Evolutionary conservation across 2,329 filamentous ascomycete genomes (phyloP).

Genomic region (Ascomycota sp.): DNA sequence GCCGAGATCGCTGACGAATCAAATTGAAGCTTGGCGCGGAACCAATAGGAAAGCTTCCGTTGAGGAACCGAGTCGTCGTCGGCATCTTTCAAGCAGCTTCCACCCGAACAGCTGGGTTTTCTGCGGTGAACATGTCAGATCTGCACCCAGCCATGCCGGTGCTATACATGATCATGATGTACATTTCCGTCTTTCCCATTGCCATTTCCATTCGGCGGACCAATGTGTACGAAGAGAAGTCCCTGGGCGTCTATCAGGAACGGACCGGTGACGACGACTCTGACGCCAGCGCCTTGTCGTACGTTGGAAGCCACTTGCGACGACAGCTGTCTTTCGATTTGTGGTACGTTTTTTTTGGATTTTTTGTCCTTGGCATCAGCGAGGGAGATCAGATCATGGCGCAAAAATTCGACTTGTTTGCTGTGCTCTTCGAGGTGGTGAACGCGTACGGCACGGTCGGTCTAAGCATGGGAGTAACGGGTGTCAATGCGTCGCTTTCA

Average conservation of each 20-base stretch:
- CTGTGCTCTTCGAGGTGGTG: constrained; percentile 64
- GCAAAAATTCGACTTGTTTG: constrained; percentile 45
- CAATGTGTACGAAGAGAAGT: constrained; percentile 90
- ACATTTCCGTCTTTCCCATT: constrained; percentile 91
- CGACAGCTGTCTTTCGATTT: constrained; percentile 89
- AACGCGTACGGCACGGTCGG: constrained; percentile 91
- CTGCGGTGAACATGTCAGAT: constrained; percentile 54
- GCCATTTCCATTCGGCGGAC: constrained; percentile 86
- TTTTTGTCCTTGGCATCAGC: constrained; percentile 80
- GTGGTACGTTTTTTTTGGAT: constrained; percentile 88
- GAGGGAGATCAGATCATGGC: constrained; percentile 54
- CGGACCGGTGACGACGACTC: constrained; percentile 24
- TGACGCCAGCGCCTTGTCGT: constrained; percentile 46
- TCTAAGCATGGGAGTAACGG: constrained; percentile 63
- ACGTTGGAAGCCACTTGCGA: constrained; percentile 79
- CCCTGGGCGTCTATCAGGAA: constrained; percentile 49
- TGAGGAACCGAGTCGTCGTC: constrained; percentile 59
- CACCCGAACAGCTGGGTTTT: constrained; percentile 79
- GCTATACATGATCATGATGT: constrained; percentile 97
- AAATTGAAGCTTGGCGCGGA: constrained; percentile 42
- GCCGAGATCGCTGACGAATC: constrained; percentile 5
- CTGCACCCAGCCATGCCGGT: constrained; percentile 85
- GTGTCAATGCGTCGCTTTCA: constrained; percentile 59
- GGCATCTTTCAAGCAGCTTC: constrained; percentile 80
- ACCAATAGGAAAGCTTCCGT: constrained; percentile 45